Conservation (phyloP, 148 eudicot genomes). For the Spergularia bocconei region DNA sequence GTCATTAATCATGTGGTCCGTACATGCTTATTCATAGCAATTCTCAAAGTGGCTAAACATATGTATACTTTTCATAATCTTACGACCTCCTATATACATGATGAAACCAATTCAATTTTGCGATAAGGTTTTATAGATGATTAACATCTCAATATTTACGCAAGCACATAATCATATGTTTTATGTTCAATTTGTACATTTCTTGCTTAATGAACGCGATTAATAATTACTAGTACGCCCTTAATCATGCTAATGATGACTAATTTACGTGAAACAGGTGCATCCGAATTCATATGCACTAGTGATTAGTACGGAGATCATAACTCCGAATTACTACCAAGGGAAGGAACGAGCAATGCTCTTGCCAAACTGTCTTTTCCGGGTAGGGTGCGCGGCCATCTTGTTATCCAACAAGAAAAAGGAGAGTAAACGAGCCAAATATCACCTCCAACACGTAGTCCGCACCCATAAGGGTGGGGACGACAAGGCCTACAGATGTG, state of each 20-base stretch:
- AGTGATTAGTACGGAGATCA: slow-evolving; percentile 70
- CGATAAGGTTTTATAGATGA: no score
- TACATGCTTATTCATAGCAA: no score
- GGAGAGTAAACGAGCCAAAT: slow-evolving; percentile 29
- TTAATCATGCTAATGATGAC: background rate
- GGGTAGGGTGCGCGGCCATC: slow-evolving; percentile 50
- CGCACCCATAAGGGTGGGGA: slow-evolving; percentile 74
- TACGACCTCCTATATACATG: no score
- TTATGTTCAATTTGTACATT: no score
- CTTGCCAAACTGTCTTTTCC: slow-evolving; percentile 64
- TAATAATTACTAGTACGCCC: background rate
- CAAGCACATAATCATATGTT: no score
- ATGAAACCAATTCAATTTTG: no score
- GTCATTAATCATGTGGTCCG: no score
- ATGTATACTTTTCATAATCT: no score
- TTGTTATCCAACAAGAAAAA: slow-evolving; percentile 29
- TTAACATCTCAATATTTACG: no score
- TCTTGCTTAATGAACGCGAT: background rate
- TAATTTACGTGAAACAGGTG: slow-evolving; percentile 5
- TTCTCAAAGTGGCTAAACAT: no score
- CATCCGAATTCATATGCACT: slow-evolving; percentile 59
- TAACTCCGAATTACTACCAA: slow-evolving; percentile 66
- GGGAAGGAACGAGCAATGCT: slow-evolving; percentile 75
- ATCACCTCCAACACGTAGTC: slow-evolving; percentile 51
- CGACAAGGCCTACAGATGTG: slow-evolving; percentile 54